These are phyloP conservation scores for Russula ochroleuca DNA, from an alignment of 768 basidiomycete genomes.

Conservation along the genomic window DNA sequence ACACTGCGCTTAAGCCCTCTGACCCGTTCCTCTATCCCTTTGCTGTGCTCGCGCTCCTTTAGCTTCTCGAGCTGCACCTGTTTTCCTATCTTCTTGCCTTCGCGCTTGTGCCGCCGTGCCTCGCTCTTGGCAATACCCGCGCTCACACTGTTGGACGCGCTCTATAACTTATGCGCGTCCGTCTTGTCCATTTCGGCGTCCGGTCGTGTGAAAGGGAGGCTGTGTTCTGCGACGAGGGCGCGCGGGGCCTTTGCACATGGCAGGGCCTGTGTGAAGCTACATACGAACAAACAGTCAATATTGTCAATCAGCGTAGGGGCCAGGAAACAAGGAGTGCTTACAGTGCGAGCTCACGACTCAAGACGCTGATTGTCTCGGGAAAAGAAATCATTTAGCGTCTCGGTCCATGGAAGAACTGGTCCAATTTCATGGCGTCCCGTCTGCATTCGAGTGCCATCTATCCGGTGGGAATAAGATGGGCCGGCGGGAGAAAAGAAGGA, in stretches of 20 bases:
- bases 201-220: constrained; percentile 86
- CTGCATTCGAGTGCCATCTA: constrained; percentile 80
- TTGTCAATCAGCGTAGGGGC: too few relatives aligned
- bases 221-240: constrained; percentile 69
- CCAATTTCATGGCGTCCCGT: constrained; percentile 69
- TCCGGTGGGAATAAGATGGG: constrained; percentile 2
- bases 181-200: constrained; percentile 96
- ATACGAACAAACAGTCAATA: constrained; percentile 8
- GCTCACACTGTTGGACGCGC: constrained; percentile 75
- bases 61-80: constrained; percentile 94
- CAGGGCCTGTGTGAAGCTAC: constrained; percentile 93
- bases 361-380: constrained; percentile 74
- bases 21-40: constrained; percentile 86
- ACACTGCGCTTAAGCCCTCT: constrained; percentile 88
- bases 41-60: constrained; percentile 81
- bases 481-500: neutral
- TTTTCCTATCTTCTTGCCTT: constrained; percentile 98
- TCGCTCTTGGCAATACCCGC: constrained; percentile 89
- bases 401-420: constrained; percentile 79
- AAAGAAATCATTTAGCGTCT: constrained; percentile 68
- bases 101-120: constrained; percentile 84
- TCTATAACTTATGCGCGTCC: constrained; percentile 98
- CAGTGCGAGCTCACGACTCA: constrained; percentile 95
- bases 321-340: constrained; percentile 35
- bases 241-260: constrained; percentile 75